A percentile compares a stretch with the other conserved stretches of the same genome.
These are phyloP conservation scores for Pterocarpus macrocarpus DNA, from an alignment of 306 rosid species.

Conservation along the genomic window DNA sequence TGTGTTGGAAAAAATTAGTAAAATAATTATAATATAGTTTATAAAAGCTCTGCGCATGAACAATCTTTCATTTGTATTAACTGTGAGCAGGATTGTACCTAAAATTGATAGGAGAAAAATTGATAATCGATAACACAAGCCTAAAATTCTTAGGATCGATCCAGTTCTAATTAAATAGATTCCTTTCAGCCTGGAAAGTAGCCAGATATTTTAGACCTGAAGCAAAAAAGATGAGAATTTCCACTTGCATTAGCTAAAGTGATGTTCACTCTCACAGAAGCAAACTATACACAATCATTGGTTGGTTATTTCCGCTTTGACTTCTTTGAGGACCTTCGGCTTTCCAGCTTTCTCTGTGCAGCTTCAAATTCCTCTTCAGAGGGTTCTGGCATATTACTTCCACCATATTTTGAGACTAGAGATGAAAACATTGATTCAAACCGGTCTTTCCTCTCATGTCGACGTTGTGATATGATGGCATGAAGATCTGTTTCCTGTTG, in stretches of 20 bases:
- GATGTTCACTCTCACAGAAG: background rate
- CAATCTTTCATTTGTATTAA: background rate
- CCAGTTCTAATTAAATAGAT: too few relatives aligned
- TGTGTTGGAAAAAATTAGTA: too few relatives aligned
- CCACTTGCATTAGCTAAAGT: background rate
- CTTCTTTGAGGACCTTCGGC: constrained; percentile 62
- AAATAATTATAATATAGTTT: too few relatives aligned
- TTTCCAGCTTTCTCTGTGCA: constrained; percentile 73
- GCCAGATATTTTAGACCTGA: too few relatives aligned
- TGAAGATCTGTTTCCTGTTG: constrained; percentile 63
- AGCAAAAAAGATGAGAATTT: too few relatives aligned
- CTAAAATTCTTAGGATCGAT: background rate
- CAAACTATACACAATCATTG: background rate
- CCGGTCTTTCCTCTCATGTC: constrained; percentile 64
- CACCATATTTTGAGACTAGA: constrained; percentile 81
- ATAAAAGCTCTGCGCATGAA: too few relatives aligned
- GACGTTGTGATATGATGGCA: constrained; percentile 74
- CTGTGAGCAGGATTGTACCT: background rate
- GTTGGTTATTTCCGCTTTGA: constrained; percentile 58
- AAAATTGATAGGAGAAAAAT: background rate
- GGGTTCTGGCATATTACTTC: constrained; percentile 66
- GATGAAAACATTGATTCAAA: constrained; percentile 87
- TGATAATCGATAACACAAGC: background rate
- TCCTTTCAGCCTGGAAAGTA: too few relatives aligned
- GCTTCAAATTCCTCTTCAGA: constrained; percentile 92